A percentile compares a stretch with the other conserved stretches of the same genome.
phyloP scores from a whole-genome alignment of 768 basidiomycete genomes.

The Serendipita sp. region DNA sequence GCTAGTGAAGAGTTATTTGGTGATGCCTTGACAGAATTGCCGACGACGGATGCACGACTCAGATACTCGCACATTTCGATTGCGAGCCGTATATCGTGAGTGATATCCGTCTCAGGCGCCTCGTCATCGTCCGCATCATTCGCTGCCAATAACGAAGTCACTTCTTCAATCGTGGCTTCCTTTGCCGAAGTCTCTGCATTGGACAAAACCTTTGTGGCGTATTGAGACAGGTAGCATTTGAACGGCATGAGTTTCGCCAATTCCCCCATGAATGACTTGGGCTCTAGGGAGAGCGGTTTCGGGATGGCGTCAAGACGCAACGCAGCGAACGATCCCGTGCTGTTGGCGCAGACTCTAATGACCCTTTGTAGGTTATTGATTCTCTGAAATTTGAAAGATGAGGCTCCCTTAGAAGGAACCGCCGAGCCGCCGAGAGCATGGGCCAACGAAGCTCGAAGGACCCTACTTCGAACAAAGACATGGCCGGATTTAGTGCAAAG shows the following conservation, averaged over 20 bases:
- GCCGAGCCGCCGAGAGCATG: slow-evolving; percentile 21
- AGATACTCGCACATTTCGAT: slow-evolving; percentile 17
- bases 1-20: not conserved
- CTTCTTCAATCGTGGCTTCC: not conserved
- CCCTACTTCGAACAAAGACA: slow-evolving; percentile 70
- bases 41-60: not conserved
- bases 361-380: slow-evolving; percentile 76
- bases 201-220: not conserved
- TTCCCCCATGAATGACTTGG: slow-evolving; percentile 48
- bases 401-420: not conserved
- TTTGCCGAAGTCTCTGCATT: not conserved
- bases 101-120: slow-evolving; percentile 20
- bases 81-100: not conserved
- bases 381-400: slow-evolving; percentile 51
- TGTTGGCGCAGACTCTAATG: slow-evolving; percentile 68
- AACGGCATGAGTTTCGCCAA: slow-evolving; percentile 54
- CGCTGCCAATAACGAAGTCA: not conserved
- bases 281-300: slow-evolving; percentile 35
- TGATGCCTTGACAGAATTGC: not conserved
- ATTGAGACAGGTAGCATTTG: too few relatives aligned
- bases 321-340: slow-evolving; percentile 78
- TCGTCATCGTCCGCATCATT: slow-evolving; percentile 23
- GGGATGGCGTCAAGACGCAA: slow-evolving; percentile 59
- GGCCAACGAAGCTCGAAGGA: slow-evolving; percentile 24
- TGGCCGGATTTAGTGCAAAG: slow-evolving; percentile 92